A percentile compares a stretch with the other conserved stretches of the same genome.
Evolutionary conservation across 257 asterid genomes (phyloP).

Genomic region (Solanum clarkiae): DNA sequence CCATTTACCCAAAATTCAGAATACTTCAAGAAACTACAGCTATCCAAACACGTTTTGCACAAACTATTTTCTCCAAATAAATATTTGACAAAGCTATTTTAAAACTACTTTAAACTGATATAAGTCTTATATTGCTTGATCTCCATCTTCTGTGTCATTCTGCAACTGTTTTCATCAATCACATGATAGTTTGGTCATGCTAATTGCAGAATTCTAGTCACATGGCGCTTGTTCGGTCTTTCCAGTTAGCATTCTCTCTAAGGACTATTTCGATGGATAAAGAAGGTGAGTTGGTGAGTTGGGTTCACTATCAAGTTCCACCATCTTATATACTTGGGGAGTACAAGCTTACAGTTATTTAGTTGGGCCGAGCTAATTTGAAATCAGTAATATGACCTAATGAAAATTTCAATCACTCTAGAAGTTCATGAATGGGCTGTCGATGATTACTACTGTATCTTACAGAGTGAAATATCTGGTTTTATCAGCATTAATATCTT

Average conservation of each 20-base stretch:
- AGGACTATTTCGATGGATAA: conserved; percentile 24
- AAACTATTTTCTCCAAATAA: not conserved
- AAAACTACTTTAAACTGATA: not conserved
- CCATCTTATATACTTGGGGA: not conserved
- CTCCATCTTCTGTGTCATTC: not conserved
- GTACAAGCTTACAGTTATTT: not conserved
- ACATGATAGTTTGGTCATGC: not conserved
- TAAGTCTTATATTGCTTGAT: not conserved
- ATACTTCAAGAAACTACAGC: not conserved
- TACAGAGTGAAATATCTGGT: not conserved
- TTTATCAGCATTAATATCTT: not conserved
- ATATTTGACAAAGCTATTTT: not conserved
- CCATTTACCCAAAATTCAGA: not conserved
- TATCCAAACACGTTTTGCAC: not conserved
- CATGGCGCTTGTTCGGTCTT: conserved; percentile 32
- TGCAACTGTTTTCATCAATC: not conserved
- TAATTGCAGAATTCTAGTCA: conserved; percentile 27
- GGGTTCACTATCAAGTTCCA: not conserved
- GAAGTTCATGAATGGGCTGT: not conserved
- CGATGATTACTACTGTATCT: not conserved
- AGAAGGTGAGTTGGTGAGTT: conserved; percentile 36
- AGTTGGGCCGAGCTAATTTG: not conserved
- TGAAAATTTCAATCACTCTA: not conserved
- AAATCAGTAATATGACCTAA: not conserved
- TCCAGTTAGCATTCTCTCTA: conserved; percentile 41